Evolutionary conservation across 2,329 filamentous ascomycete genomes (phyloP).

Genomic region (Lachnellula arida): DNA sequence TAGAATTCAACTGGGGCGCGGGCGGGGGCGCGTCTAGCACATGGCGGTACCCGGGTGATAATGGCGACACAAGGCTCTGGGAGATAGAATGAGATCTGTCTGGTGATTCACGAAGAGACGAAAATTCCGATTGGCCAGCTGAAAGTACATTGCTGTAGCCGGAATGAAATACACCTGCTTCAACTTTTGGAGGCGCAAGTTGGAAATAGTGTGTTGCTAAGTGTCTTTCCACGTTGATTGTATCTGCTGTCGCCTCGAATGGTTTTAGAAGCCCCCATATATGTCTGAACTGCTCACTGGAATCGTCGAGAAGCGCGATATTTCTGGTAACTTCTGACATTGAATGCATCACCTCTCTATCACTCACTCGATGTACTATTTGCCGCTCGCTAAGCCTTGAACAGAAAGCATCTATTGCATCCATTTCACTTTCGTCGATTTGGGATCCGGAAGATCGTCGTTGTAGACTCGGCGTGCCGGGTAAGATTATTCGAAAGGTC

Average conservation of each 20-base stretch:
- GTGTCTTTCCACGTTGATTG: conserved; percentile 37
- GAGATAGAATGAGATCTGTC: conserved; percentile 16
- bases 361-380: conserved; percentile 37
- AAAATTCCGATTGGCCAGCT: conserved; percentile 3
- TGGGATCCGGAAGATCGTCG: conserved; percentile 23
- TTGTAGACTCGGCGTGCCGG: conserved; percentile 34
- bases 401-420: conserved; percentile 36
- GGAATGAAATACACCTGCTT: conserved; percentile 18
- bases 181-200: conserved; percentile 30
- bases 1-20: conserved; percentile 13
- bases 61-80: conserved; percentile 17
- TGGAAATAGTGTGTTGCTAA: conserved; percentile 33
- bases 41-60: conserved; percentile 15
- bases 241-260: conserved; percentile 35
- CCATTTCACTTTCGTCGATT: conserved; percentile 33
- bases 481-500: conserved; percentile 35
- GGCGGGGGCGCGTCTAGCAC: conserved; percentile 10
- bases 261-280: conserved; percentile 36
- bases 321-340: conserved; percentile 35
- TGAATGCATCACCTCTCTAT: conserved; percentile 35
- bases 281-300: conserved; percentile 29
- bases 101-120: conserved; percentile 11
- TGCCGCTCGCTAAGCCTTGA: conserved; percentile 33
- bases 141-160: conserved; percentile 15
- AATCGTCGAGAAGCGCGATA: conserved; percentile 35